These are phyloP conservation scores for Chalciporus sphaerocephalus DNA, from an alignment of 768 basidiomycete species.

Conservation along the genomic window DNA sequence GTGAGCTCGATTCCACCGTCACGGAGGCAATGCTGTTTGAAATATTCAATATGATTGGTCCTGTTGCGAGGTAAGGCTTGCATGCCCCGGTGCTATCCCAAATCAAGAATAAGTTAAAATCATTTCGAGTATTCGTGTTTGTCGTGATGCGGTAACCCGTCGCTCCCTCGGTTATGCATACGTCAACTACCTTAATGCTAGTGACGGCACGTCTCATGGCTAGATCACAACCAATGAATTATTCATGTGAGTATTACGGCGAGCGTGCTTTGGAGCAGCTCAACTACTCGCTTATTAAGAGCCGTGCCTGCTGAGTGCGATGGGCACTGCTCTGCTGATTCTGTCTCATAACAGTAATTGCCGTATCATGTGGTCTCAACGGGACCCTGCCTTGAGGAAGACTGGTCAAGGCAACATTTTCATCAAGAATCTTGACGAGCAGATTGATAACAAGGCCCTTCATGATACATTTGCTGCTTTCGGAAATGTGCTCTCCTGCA, in stretches of 20 bases:
- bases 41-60: constrained; percentile 99
- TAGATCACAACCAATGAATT: not conserved
- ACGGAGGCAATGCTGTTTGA: constrained; percentile 99
- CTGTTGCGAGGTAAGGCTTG: constrained; percentile 81
- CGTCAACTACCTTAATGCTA: constrained; percentile 96
- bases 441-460: constrained; percentile 99
- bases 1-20: constrained; percentile 96
- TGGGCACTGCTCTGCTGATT: not conserved
- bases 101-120: not conserved
- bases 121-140: constrained; percentile 84
- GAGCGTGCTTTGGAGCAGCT: constrained; percentile 98
- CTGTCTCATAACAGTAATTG: constrained; percentile 34
- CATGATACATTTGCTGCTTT: constrained; percentile 99
- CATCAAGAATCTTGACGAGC: constrained; percentile 98
- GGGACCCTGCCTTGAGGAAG: constrained; percentile 98
- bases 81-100: not conserved
- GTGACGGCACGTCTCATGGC: constrained; percentile 63
- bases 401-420: constrained; percentile 99
- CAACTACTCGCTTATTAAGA: constrained; percentile 99
- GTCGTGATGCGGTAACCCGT: constrained; percentile 98
- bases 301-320: constrained; percentile 80
- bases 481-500: constrained; percentile 98
- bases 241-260: constrained; percentile 42
- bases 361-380: constrained; percentile 99
- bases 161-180: constrained; percentile 99